These are phyloP conservation scores for Sordariomycetes sp. DNA, from an alignment of 2,329 filamentous ascomycete species.

Conservation along the genomic window DNA sequence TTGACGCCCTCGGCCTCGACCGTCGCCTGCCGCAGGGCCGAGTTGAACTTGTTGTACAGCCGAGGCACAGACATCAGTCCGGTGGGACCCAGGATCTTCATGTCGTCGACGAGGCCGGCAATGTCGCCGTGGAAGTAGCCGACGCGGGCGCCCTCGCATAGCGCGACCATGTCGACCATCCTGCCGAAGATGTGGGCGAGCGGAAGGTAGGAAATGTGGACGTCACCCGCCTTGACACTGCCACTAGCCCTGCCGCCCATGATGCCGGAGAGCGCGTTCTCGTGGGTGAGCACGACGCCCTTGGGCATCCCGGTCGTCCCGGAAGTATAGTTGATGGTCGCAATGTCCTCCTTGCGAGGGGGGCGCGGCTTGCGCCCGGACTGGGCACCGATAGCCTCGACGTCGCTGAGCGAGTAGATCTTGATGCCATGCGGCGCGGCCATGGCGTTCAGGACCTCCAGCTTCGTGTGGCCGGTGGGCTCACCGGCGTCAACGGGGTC, in stretches of 20 bases:
- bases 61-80: conserved; percentile 81
- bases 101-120: conserved; percentile 71
- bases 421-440: conserved; percentile 62
- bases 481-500: conserved; percentile 77
- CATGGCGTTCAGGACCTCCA: conserved; percentile 60
- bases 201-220: conserved; percentile 77
- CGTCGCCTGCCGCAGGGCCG: conserved; percentile 67
- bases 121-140: conserved; percentile 95
- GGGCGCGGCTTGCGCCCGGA: conserved; percentile 58
- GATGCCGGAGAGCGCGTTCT: conserved; percentile 63
- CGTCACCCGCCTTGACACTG: conserved; percentile 37
- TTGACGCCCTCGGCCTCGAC: conserved; percentile 67
- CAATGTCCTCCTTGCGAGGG: conserved; percentile 59
- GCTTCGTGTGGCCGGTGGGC: conserved; percentile 63
- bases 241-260: conserved; percentile 44
- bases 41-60: conserved; percentile 81
- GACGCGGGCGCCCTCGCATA: conserved; percentile 60
- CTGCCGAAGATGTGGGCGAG: conserved; percentile 91
- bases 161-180: conserved; percentile 61
- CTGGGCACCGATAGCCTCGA: conserved; percentile 67
- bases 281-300: conserved; percentile 72
- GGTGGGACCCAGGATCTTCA: conserved; percentile 77
- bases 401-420: conserved; percentile 66
- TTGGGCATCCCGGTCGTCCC: conserved; percentile 76
- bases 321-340: conserved; percentile 87